Evolutionary conservation across 805 yeast genomes (phyloP), one percentile per base, ranked within the genome.

Genomic region (Debaryomyces maramus): DNA sequence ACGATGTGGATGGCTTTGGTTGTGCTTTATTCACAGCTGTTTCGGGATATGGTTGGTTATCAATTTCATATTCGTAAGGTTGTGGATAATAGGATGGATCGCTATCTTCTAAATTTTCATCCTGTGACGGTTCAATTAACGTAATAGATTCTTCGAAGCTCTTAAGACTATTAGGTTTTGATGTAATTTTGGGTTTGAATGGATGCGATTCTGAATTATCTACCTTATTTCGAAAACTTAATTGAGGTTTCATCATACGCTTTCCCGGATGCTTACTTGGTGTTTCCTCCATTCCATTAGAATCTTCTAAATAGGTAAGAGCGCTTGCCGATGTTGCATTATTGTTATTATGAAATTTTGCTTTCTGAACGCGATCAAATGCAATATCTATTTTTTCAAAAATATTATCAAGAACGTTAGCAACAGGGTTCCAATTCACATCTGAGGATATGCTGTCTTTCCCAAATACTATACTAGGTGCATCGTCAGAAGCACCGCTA

Each of bases 51-150:
- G 78, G 80, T 42, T 80, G 83, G 24, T 72, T 63, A 52, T 73
- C 72, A 32, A 91, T 91, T 61, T 91, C 98, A 27, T 63, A 60
- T 34, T 70, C 77, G 54, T 93, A 91, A 0, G 99, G 99, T 36
- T 93, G 93, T 7, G 73, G 73, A 55, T 81, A 85, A 59, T 81
- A 87, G 7, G 75, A 58, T 3, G 86, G 83, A 22, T 65, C 63
- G 17, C 66, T 68, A 4, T 67, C 73, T 0, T 58, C 60, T 18
- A 55, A 58, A 4, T 56, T 47, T 6, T 54, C 59, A 10, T 46
- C 53, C 31, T 50, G 39, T 44, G 60, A 31, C 63, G 66, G 52
- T 75, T 52, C 40, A 45, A 49, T 41, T 28, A 63, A 32, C 17
- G 47, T 32, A 31, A 75, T 42, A 5, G 80, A 65, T 19, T 81